These are phyloP conservation scores for Phyllosticta citrichinensis DNA, from an alignment of 2,329 filamentous ascomycete genomes.

Conservation along the genomic window DNA sequence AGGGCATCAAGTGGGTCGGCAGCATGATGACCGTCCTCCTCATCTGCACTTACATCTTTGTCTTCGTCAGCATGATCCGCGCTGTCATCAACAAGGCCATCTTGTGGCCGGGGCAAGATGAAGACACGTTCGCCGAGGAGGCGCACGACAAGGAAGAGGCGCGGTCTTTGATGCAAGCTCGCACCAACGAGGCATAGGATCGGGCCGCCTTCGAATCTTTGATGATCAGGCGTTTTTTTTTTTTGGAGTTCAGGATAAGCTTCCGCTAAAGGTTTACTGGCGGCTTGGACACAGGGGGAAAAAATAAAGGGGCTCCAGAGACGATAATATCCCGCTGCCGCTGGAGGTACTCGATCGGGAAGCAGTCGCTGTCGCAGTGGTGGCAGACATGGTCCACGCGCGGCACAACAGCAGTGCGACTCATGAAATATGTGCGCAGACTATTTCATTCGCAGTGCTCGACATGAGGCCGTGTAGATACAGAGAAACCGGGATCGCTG, in stretches of 20 bases:
- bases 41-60: slow-evolving; percentile 44
- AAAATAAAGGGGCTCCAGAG: not conserved
- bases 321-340: not conserved
- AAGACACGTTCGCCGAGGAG: not conserved
- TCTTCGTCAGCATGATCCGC: slow-evolving; percentile 40
- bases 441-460: not conserved
- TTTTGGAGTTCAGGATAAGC: not conserved
- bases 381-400: not conserved
- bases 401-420: not conserved
- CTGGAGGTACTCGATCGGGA: not conserved
- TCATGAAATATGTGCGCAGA: not conserved
- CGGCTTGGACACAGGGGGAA: not conserved
- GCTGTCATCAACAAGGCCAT: slow-evolving; percentile 45
- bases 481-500: not conserved
- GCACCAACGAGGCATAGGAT: not conserved
- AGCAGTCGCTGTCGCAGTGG: not conserved
- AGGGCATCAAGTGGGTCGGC: slow-evolving; percentile 28
- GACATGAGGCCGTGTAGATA: not conserved
- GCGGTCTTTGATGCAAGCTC: not conserved
- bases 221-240: not conserved
- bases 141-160: not conserved
- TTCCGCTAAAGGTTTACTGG: not conserved
- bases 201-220: not conserved
- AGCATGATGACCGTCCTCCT: slow-evolving; percentile 43
- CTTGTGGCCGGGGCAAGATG: slow-evolving; percentile 39